A percentile compares a stretch with the other conserved stretches of the same genome.
Conservation (phyloP, 805 yeast genomes). For the Maudiozyma bulderi region DNA sequence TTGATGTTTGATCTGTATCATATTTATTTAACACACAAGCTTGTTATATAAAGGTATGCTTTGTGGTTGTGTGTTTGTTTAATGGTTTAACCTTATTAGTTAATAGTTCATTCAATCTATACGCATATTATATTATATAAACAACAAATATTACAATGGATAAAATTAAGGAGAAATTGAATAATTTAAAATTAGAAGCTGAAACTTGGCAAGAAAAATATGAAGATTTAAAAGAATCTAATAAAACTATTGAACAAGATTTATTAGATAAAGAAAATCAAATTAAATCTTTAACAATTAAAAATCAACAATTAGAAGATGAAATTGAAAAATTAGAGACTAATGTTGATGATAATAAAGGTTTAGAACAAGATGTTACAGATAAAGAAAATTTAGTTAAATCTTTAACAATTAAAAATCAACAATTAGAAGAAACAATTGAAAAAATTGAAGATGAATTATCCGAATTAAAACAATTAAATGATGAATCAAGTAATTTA, state of each 20-base stretch:
- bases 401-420: constrained; percentile 82
- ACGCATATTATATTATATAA: not conserved
- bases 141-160: constrained; percentile 31
- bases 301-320: constrained; percentile 79
- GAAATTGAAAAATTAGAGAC: constrained; percentile 48
- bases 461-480: constrained; percentile 68
- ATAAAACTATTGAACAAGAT: constrained; percentile 87
- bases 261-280: constrained; percentile 84
- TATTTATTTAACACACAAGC: too few species aligned
- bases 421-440: constrained; percentile 67
- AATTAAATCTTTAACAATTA: constrained; percentile 82
- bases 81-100: not conserved
- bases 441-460: constrained; percentile 60
- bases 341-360: constrained; percentile 37
- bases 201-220: constrained; percentile 94
- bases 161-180: constrained; percentile 60
- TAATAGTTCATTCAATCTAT: not conserved
- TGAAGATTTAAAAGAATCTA: constrained; percentile 67
- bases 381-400: constrained; percentile 91
- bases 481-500: constrained; percentile 85
- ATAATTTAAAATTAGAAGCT: constrained; percentile 81
- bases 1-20: too few species aligned
- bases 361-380: constrained; percentile 78
- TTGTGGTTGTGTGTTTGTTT: too few species aligned
- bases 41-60: too few species aligned